phyloP scores from a whole-genome alignment of 192 early-diverging fungal genomes.

The Umbelopsis sp. region DNA sequence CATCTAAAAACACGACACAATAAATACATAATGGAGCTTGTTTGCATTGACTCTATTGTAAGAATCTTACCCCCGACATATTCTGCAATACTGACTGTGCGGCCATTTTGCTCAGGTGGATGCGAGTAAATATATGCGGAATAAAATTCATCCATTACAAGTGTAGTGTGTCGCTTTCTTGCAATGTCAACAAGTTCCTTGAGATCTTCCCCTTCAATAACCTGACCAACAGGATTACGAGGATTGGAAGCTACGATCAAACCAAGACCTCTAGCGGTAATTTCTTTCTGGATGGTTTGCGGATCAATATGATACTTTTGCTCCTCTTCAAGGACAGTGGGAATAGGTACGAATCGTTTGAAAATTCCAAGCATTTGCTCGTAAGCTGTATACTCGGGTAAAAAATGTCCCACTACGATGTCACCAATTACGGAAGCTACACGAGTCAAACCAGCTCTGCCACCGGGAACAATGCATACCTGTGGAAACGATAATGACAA shows the following conservation, averaged over 20 bases:
- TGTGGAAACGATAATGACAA: neutral
- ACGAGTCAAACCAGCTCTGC: slow-evolving; percentile 55
- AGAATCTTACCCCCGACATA: slow-evolving; percentile 44
- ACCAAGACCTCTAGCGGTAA: slow-evolving; percentile 46
- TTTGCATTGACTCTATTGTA: too few relatives aligned
- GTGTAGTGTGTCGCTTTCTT: slow-evolving; percentile 41
- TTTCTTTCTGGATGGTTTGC: slow-evolving; percentile 41
- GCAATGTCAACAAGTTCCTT: slow-evolving; percentile 41
- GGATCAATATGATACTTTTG: slow-evolving; percentile 49
- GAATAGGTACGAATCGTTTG: slow-evolving; percentile 57
- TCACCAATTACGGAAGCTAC: slow-evolving; percentile 53
- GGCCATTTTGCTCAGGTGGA: slow-evolving; percentile 37
- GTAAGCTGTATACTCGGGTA: slow-evolving; percentile 54
- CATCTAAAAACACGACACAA: slow-evolving; percentile 30
- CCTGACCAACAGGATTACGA: slow-evolving; percentile 53
- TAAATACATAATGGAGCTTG: neutral
- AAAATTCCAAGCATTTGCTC: slow-evolving; percentile 48
- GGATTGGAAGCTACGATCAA: slow-evolving; percentile 56
- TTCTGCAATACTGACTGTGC: slow-evolving; percentile 43
- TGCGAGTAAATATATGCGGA: slow-evolving; percentile 53
- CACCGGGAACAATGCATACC: slow-evolving; percentile 59
- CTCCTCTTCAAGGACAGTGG: slow-evolving; percentile 50
- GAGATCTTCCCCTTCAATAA: slow-evolving; percentile 48
- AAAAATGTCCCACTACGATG: slow-evolving; percentile 57
- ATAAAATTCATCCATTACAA: slow-evolving; percentile 61